phyloP scores from a whole-genome alignment of 1,284 basidiomycete genomes.

The Austroboletus niveus region DNA sequence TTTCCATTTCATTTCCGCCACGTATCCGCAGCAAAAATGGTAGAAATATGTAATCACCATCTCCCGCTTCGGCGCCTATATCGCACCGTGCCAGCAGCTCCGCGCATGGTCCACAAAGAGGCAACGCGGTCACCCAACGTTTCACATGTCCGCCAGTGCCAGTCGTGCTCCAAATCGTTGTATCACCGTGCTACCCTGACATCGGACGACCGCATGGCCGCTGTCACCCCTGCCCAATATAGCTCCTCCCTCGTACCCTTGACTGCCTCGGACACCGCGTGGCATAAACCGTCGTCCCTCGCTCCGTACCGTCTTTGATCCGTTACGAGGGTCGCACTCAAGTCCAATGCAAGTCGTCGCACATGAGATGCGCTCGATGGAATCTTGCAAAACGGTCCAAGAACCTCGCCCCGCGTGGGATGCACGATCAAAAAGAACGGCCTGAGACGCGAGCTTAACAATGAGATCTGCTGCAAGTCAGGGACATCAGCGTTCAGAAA shows the following conservation, averaged over 20 bases:
- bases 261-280: conserved; percentile 29
- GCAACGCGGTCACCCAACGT: conserved; percentile 3
- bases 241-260: conserved; percentile 26
- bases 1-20: conserved; percentile 15
- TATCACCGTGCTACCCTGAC: conserved; percentile 4
- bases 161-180: not conserved
- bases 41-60: conserved; percentile 13
- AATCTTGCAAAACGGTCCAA: conserved; percentile 74
- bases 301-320: conserved; percentile 13
- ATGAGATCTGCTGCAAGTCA: conserved; percentile 23
- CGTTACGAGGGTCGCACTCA: conserved; percentile 36
- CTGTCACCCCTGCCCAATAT: conserved; percentile 29
- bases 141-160: too few relatives aligned
- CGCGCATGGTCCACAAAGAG: not conserved
- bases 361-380: conserved; percentile 33
- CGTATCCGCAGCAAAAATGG: conserved; percentile 15
- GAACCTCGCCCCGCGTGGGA: conserved; percentile 61
- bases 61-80: not conserved
- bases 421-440: conserved; percentile 81
- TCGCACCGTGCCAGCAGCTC: not conserved
- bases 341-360: conserved; percentile 49
- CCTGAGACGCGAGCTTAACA: conserved; percentile 56
- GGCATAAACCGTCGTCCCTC: conserved; percentile 12
- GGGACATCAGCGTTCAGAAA: conserved; percentile 3
- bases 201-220: conserved; percentile 9